phyloP scores from a whole-genome alignment of 208 protist genomes.

The Trypanosoma rangeli region DNA sequence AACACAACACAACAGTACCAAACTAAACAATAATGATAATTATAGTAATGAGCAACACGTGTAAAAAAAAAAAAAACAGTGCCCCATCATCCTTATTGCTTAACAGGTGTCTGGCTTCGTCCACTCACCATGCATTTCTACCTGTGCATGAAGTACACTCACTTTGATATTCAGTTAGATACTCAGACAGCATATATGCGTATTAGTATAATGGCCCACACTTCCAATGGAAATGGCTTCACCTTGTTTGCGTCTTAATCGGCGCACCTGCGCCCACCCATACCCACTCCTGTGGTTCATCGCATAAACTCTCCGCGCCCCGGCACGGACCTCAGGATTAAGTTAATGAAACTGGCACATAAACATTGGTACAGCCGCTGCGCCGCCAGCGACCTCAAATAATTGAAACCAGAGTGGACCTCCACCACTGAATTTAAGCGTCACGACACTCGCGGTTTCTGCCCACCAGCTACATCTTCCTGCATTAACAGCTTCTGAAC shows the following conservation, averaged over 20 bases:
- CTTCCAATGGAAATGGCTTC: too few species aligned
- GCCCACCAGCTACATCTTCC: too few species aligned
- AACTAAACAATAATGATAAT: too few species aligned
- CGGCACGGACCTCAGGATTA: not conserved
- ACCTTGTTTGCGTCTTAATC: too few species aligned
- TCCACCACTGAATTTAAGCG: not conserved
- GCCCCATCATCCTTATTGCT: not conserved
- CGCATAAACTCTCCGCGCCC: not conserved
- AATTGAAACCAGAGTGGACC: not conserved
- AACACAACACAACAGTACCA: conserved; percentile 12
- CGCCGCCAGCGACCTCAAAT: not conserved
- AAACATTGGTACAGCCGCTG: not conserved
- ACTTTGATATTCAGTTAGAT: not conserved
- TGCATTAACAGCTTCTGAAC: too few species aligned
- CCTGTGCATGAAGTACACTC: not conserved
- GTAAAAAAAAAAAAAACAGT: conserved; percentile 18
- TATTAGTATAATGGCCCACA: too few species aligned
- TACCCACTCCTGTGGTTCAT: not conserved
- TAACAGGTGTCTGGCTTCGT: not conserved
- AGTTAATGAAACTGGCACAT: not conserved
- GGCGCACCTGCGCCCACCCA: too few species aligned
- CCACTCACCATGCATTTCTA: not conserved
- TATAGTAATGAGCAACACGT: too few species aligned
- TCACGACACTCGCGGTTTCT: too few species aligned
- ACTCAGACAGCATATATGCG: not conserved